A percentile compares a stretch with the other conserved stretches of the same genome.
Evolutionary conservation across 306 rosid genomes (phyloP).

Genomic region (Abrus precatorius): DNA sequence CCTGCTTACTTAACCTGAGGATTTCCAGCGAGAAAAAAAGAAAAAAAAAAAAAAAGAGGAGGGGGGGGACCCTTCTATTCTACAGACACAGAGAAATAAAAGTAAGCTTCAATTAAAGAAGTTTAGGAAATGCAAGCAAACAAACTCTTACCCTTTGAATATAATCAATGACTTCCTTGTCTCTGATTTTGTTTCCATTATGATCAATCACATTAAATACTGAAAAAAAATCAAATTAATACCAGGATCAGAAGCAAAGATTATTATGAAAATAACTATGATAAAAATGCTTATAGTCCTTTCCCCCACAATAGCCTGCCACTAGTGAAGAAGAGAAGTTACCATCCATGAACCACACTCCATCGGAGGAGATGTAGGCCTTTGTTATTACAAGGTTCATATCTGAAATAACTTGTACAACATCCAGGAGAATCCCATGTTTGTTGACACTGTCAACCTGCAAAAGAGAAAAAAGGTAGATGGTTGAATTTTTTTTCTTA

Average conservation of each 20-base stretch:
- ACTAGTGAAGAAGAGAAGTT: constrained; percentile 41
- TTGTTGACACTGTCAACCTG: constrained; percentile 95
- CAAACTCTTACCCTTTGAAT: constrained; percentile 77
- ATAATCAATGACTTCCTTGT: constrained; percentile 78
- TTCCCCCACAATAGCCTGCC: no score
- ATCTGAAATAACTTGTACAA: constrained; percentile 91
- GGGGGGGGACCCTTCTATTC: not conserved
- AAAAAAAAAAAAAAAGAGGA: not conserved
- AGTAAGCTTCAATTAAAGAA: constrained; percentile 38
- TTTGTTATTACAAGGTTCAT: constrained; percentile 81
- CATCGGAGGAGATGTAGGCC: constrained; percentile 95
- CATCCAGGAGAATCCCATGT: constrained; percentile 90
- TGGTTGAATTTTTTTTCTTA: not conserved
- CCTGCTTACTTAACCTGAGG: constrained; percentile 34
- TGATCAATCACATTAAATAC: constrained; percentile 84
- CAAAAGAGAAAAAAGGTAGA: constrained; percentile 14
- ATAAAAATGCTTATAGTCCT: not conserved
- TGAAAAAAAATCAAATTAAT: constrained; percentile 52
- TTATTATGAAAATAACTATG: not conserved
- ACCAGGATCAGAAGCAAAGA: constrained; percentile 30
- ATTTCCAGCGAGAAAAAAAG: constrained; percentile 15
- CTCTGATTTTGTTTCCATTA: constrained; percentile 87
- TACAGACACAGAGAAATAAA: constrained; percentile 37
- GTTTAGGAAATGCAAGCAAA: constrained; percentile 1
- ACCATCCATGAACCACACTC: constrained; percentile 99